Evolutionary conservation across 257 asterid species (phyloP), one percentile per base, ranked within the genome.

Genomic region (Hygrophila difformis): DNA sequence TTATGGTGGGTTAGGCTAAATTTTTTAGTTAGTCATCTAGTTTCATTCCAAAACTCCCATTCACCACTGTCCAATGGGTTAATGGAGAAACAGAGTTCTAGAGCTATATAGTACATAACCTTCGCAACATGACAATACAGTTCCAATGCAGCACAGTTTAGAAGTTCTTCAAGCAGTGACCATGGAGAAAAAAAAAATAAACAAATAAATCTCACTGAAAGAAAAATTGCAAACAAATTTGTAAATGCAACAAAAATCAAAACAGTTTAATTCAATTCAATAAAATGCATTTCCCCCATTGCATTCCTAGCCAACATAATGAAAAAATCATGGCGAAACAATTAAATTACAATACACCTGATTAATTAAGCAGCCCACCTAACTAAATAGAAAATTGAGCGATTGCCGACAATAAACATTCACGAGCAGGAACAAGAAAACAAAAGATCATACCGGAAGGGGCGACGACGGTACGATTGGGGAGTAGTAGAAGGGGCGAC

Each of bases 111-210:
- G 8, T 26, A 3, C 51, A 21, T 17, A 18, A 18, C 10, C 22
- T 43, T 34, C 46, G 16, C 36, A 12, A 21, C 21, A 40, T 11
- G 53, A 3, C 41, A 49, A 43, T 16, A 47, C 34, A 48, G 44
- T 39, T 33, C 16, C 38, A 40, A 9, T n/a, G n/a, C 52, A 58
- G 33, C 65, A 17, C 55, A 28, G 15, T 28, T 29, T 37, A 2
- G 18, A 17, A 37, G 38, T 47, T 4, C 35, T 14, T 16, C 22
- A 47, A 47, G 57, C 20, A 47, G 37, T 7, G 11, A 13, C 22
- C 23, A 39, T 26, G 31, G 31, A 8, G 31, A 8, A 26, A n/a
- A n/a, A n/a, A n/a, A n/a, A n/a, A n/a, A n/a, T n/a, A n/a, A n/a
- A n/a, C n/a, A n/a, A n/a, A n/a, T 1, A 26, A 26, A 6, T 47